Percentiles rank a stretch among this genome's conserved stretches.
phyloP scores from a whole-genome alignment of 495 filamentous ascomycete genomes.

The Pyrenopolyporus hunteri region DNA sequence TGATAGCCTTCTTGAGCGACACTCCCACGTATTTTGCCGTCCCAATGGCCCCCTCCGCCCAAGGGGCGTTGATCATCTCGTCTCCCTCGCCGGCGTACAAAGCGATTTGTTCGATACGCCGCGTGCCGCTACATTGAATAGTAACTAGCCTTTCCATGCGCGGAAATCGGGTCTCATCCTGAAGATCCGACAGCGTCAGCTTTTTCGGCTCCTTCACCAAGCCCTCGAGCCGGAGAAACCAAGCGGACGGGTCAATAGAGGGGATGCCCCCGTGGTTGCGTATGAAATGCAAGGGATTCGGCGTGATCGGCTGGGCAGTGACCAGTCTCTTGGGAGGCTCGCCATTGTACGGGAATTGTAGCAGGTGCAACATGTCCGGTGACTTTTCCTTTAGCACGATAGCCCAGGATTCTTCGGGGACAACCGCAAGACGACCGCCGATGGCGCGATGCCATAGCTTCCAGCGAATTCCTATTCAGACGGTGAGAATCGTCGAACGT shows the following conservation, averaged over 20 bases:
- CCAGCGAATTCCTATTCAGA: slow-evolving; percentile 60
- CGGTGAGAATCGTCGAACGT: neutral
- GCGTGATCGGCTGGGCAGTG: slow-evolving; percentile 60
- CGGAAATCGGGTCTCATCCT: slow-evolving; percentile 62
- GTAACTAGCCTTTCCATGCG: slow-evolving; percentile 60
- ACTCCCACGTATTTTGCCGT: slow-evolving; percentile 68
- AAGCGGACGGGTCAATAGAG: slow-evolving; percentile 61
- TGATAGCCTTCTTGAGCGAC: slow-evolving; percentile 69
- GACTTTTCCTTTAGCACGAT: slow-evolving; percentile 66
- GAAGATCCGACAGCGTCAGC: slow-evolving; percentile 61
- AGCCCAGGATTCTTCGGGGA: slow-evolving; percentile 63
- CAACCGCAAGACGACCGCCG: slow-evolving; percentile 53
- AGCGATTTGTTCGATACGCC: slow-evolving; percentile 69
- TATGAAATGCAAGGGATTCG: slow-evolving; percentile 66
- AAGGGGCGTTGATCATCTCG: slow-evolving; percentile 71
- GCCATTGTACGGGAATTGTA: slow-evolving; percentile 76
- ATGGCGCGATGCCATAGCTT: slow-evolving; percentile 69
- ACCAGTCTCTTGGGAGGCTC: slow-evolving; percentile 62
- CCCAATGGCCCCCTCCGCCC: slow-evolving; percentile 71
- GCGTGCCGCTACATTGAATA: slow-evolving; percentile 72
- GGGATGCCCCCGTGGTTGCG: slow-evolving; percentile 72
- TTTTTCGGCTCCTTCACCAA: slow-evolving; percentile 61
- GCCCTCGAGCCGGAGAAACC: slow-evolving; percentile 59
- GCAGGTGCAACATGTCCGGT: slow-evolving; percentile 68
- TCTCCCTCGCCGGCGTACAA: slow-evolving; percentile 70